Conservation (phyloP, 441 rosid species). For the Mallotus japonicus region DNA sequence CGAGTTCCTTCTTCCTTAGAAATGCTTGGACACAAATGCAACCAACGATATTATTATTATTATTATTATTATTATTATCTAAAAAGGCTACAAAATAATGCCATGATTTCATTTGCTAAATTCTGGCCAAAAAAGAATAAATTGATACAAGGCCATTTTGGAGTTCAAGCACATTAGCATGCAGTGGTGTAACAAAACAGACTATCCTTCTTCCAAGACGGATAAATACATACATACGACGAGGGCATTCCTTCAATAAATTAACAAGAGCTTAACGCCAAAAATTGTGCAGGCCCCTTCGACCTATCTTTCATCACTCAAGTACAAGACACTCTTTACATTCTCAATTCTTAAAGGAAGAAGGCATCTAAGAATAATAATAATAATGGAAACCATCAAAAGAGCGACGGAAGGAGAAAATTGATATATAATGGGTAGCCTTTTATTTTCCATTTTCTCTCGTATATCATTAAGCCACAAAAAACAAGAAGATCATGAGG, state of each 20-base stretch:
- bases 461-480: slow-evolving; percentile 63
- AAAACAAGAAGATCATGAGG: slow-evolving; percentile 88
- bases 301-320: slow-evolving; percentile 2
- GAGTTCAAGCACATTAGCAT: not conserved
- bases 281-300: slow-evolving; percentile 16
- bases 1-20: too few relatives aligned
- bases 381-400: not conserved
- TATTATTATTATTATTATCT: not conserved
- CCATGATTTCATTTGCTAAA: not conserved
- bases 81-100: not conserved
- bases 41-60: too few relatives aligned
- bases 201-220: not conserved
- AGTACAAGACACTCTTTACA: slow-evolving; percentile 21
- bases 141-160: not conserved
- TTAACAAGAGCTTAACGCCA: not conserved
- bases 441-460: slow-evolving; percentile 23
- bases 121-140: not conserved
- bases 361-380: not conserved
- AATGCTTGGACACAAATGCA: too few relatives aligned
- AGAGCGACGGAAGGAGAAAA: not conserved
- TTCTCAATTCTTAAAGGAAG: slow-evolving; percentile 3
- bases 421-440: slow-evolving; percentile 1
- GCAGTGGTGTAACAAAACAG: not conserved
- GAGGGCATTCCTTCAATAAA: not conserved
- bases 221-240: not conserved